phyloP scores from a whole-genome alignment of 1,284 basidiomycete species.

The Fomes fomentarius region DNA sequence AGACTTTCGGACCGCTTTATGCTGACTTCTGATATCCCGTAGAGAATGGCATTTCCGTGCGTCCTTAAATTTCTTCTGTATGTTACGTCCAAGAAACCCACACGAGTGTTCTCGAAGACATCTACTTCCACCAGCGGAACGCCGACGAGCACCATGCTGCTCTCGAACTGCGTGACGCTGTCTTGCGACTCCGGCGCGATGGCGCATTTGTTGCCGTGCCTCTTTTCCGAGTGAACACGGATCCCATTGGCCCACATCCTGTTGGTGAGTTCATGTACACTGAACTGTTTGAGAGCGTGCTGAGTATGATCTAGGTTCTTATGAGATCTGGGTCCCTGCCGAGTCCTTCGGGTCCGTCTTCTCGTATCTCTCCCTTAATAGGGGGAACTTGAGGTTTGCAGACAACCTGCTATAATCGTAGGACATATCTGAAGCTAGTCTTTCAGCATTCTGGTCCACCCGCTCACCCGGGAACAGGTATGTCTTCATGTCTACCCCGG shows the following conservation, averaged over 20 bases:
- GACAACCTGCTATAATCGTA: neutral
- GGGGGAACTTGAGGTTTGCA: constrained; percentile 64
- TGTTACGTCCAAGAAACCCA: neutral
- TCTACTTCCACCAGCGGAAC: constrained; percentile 77
- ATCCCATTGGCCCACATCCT: constrained; percentile 76
- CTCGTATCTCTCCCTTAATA: constrained; percentile 71
- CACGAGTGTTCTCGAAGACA: constrained; percentile 46
- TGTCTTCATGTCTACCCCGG: too few species aligned
- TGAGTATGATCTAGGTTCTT: constrained; percentile 53
- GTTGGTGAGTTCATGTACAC: constrained; percentile 49
- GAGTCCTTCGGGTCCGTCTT: constrained; percentile 74
- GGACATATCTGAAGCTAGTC: neutral
- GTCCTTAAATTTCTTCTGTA: neutral
- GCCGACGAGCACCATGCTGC: constrained; percentile 63
- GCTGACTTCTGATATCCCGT: neutral
- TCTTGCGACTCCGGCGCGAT: constrained; percentile 66
- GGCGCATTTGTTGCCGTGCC: constrained; percentile 80
- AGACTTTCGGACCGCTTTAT: too few species aligned
- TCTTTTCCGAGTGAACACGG: constrained; percentile 67
- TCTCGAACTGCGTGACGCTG: constrained; percentile 67
- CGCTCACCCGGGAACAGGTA: constrained; percentile 69
- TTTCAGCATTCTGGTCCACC: constrained; percentile 67
- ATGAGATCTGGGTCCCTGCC: constrained; percentile 76
- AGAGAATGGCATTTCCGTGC: constrained; percentile 83
- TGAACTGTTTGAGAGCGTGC: neutral